These are phyloP conservation scores for Fonsecaea monophora DNA, from an alignment of 2,329 filamentous ascomycete genomes.

Conservation along the genomic window DNA sequence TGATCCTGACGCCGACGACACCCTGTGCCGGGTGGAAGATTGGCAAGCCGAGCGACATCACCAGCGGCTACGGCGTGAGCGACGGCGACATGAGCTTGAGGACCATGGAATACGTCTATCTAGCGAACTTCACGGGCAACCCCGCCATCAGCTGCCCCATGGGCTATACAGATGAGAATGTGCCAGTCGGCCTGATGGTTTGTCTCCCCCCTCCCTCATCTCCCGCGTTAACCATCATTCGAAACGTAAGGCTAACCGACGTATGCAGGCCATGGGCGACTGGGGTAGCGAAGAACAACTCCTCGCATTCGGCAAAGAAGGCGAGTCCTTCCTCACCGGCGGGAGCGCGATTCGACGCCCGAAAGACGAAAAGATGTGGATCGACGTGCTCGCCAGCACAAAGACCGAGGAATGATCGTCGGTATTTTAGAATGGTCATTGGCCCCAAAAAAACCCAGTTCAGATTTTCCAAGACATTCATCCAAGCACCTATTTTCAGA, in stretches of 20 bases:
- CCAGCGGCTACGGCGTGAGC: conserved; percentile 64
- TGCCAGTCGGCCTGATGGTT: conserved; percentile 62
- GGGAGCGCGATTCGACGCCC: conserved; percentile 47
- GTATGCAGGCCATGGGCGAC: conserved; percentile 55
- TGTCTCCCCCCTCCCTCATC: neutral
- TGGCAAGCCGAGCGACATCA: conserved; percentile 66
- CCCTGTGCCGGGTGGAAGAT: conserved; percentile 78
- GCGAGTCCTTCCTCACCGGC: conserved; percentile 47
- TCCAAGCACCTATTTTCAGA: too few species aligned
- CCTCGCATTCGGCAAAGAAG: conserved; percentile 57
- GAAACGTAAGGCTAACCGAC: conserved; percentile 10
- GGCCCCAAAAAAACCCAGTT: too few species aligned
- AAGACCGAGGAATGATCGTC: conserved; percentile 32
- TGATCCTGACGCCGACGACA: conserved; percentile 79
- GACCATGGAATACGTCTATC: conserved; percentile 84
- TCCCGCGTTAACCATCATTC: neutral
- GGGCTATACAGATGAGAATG: conserved; percentile 63
- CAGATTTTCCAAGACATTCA: too few species aligned
- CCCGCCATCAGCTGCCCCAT: conserved; percentile 77
- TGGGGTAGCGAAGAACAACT: conserved; percentile 61
- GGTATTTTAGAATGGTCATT: too few species aligned
- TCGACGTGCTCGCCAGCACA: conserved; percentile 51
- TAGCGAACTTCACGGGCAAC: conserved; percentile 81
- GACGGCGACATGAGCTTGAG: conserved; percentile 76
- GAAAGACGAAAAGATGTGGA: conserved; percentile 51